Percentiles rank a stretch among this genome's conserved stretches.
phyloP scores from a whole-genome alignment of 106 monocot genomes.

The Posidonia australis region DNA sequence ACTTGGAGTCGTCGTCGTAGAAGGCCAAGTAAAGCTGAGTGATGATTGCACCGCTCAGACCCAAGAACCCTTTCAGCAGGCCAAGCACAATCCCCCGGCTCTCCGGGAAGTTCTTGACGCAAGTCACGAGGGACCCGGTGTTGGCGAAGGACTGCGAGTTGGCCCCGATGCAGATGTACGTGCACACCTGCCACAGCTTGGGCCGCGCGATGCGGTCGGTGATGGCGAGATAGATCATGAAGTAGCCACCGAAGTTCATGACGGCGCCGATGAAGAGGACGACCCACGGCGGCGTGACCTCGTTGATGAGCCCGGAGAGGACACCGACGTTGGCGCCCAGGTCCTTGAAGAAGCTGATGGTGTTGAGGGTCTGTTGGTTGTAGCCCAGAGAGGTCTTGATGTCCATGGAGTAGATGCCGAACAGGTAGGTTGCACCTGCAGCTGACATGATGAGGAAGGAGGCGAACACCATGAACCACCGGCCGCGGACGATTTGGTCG shows the following conservation, averaged over 20 bases:
- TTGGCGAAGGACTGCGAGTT: constrained; percentile 30
- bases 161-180: constrained; percentile 19
- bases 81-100: constrained; percentile 21
- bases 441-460: constrained; percentile 24
- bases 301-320: constrained; percentile 21
- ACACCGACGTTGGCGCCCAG: constrained; percentile 26
- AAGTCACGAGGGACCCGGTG: constrained; percentile 22
- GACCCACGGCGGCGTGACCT: constrained; percentile 24
- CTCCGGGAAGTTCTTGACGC: constrained; percentile 33
- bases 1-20: constrained; percentile 24
- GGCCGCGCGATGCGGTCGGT: constrained; percentile 13
- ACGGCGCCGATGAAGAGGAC: constrained; percentile 20
- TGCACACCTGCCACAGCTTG: constrained; percentile 19
- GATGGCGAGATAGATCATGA: constrained; percentile 29
- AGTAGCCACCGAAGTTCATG: constrained; percentile 24
- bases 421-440: constrained; percentile 24
- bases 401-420: constrained; percentile 30
- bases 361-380: constrained; percentile 26
- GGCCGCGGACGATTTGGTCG: constrained; percentile 6
- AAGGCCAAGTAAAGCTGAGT: constrained; percentile 23
- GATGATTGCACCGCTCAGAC: constrained; percentile 26
- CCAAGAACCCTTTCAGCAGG: constrained; percentile 20
- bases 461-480: constrained; percentile 22
- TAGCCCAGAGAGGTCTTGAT: constrained; percentile 16
- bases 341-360: constrained; percentile 27